Evolutionary conservation across 371 early-diverging fungal species (phyloP).

Genomic region (Blyttiomyces sp.): DNA sequence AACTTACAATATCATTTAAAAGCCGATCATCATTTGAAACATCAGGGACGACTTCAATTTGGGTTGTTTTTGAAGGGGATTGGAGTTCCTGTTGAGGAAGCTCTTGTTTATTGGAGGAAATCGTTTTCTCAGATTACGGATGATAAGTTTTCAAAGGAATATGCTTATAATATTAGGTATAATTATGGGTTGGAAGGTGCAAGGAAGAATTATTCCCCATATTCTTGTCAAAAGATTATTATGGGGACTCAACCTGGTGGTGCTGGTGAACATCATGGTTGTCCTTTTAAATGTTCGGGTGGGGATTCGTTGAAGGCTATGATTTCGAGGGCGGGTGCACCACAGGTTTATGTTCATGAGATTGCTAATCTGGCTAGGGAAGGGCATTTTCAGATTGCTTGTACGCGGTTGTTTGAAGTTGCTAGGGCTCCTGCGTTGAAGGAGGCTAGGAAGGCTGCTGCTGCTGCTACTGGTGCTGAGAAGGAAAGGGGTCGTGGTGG

Average conservation of each 20-base stretch:
- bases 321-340: constrained; percentile 52
- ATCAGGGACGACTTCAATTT: constrained; percentile 88
- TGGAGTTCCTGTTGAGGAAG: constrained; percentile 87
- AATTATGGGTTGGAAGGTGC: constrained; percentile 98
- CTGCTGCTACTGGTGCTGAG: constrained; percentile 15
- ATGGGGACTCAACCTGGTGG: constrained; percentile 65
- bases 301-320: constrained; percentile 57
- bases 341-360: constrained; percentile 55
- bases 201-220: constrained; percentile 87
- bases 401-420: constrained; percentile 84
- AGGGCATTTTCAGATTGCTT: constrained; percentile 91
- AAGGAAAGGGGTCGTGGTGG: constrained; percentile 24
- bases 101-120: constrained; percentile 87
- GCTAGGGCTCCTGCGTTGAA: constrained; percentile 27
- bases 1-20: constrained; percentile 68
- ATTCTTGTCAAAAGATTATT: constrained; percentile 91
- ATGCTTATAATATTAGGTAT: constrained; percentile 96
- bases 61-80: constrained; percentile 94
- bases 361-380: constrained; percentile 64
- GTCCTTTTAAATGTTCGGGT: constrained; percentile 90
- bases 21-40: constrained; percentile 78
- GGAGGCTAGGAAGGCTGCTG: constrained; percentile 14
- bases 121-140: constrained; percentile 73
- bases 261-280: constrained; percentile 87
- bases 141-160: constrained; percentile 90